Evolutionary conservation across 176 grass and related monocot species (phyloP).

Genomic region (Stipa capillata): DNA sequence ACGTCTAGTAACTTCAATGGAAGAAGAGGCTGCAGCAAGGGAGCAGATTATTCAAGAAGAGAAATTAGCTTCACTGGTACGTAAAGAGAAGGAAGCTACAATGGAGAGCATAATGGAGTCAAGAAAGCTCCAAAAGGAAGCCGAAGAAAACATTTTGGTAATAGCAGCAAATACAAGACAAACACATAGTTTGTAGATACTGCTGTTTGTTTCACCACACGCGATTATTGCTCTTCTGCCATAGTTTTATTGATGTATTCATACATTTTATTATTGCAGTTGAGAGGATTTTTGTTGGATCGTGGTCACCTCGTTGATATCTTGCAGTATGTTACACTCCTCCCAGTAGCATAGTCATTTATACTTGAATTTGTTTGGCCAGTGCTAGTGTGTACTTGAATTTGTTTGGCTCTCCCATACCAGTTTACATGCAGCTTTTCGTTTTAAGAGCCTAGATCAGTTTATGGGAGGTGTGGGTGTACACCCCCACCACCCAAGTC

Average conservation of each 20-base stretch:
- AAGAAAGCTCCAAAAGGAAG: conserved; percentile 36
- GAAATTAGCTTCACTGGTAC: conserved; percentile 2
- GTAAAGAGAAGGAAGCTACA: conserved; percentile 30
- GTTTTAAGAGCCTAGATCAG: background rate
- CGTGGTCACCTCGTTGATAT: conserved; percentile 36
- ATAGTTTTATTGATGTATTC: conserved; percentile 4
- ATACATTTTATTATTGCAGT: conserved; percentile 24
- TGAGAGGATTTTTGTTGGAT: conserved; percentile 49
- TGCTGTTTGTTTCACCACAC: background rate
- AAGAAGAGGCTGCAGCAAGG: conserved; percentile 33
- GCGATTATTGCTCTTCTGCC: background rate
- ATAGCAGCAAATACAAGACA: background rate
- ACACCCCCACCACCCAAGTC: background rate
- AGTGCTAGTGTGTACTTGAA: background rate
- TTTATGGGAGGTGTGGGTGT: background rate
- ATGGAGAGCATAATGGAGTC: conserved; percentile 38
- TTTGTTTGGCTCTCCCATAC: background rate
- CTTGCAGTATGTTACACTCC: conserved; percentile 51
- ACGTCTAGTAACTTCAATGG: conserved; percentile 23
- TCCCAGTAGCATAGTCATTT: background rate
- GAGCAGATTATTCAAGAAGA: conserved; percentile 36
- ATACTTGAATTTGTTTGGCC: background rate
- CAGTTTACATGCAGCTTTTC: background rate
- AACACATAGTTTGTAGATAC: background rate
- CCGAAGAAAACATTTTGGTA: conserved; percentile 54